Percentiles rank a stretch among this genome's conserved stretches.
These are phyloP conservation scores for Claviceps sp. DNA, from an alignment of 2,329 filamentous ascomycete genomes.

Conservation along the genomic window DNA sequence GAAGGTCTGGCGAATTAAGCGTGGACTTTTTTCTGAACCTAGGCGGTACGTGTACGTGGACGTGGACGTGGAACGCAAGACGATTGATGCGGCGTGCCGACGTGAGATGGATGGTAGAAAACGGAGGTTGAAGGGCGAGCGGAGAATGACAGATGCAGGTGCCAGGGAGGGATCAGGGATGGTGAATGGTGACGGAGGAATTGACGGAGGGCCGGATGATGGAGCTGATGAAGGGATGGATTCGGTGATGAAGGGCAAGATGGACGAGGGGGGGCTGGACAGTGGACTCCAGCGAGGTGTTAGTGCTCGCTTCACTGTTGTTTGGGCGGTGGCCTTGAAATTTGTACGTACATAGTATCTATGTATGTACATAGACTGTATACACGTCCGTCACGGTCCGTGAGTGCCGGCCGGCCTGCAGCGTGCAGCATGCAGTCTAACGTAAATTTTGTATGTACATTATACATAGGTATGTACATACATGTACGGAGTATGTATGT, in stretches of 20 bases:
- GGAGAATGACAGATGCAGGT: background rate
- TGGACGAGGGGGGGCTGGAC: background rate
- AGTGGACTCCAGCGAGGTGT: background rate
- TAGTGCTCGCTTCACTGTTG: background rate
- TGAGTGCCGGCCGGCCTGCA: no score
- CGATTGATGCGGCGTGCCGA: background rate
- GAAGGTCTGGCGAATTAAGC: background rate
- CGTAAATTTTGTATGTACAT: no score
- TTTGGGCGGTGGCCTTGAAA: background rate
- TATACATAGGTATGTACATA: no score
- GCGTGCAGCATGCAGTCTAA: no score
- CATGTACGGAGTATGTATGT: no score
- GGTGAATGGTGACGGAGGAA: background rate
- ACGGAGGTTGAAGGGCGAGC: background rate
- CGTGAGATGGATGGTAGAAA: background rate
- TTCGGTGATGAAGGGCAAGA: background rate
- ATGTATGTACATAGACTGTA: no score
- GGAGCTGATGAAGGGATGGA: background rate
- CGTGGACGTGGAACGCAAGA: background rate
- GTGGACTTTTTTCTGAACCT: background rate
- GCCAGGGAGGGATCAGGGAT: background rate
- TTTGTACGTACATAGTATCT: no score
- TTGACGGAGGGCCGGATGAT: background rate
- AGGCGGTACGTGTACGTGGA: background rate
- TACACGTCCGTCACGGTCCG: no score